Evolutionary conservation across 192 early-diverging fungal species (phyloP).

Genomic region (Linnemannia zychae): DNA sequence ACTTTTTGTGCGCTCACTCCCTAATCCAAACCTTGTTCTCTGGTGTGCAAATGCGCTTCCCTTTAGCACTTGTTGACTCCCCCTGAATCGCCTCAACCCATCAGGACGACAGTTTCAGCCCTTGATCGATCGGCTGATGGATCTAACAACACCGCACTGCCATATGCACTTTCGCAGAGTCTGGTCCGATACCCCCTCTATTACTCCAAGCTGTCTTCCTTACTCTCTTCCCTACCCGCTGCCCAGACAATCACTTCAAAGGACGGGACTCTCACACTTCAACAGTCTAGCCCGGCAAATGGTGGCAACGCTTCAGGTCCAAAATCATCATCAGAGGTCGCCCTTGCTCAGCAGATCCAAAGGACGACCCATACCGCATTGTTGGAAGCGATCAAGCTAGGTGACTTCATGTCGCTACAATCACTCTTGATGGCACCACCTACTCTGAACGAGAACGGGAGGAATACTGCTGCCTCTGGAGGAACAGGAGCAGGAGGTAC

Average conservation of each 20-base stretch:
- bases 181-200: constrained; percentile 60
- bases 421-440: constrained; percentile 61
- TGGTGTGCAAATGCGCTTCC: not conserved
- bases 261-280: constrained; percentile 23
- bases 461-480: not conserved
- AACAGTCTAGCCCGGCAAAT: not conserved
- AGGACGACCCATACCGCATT: constrained; percentile 61
- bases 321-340: constrained; percentile 26
- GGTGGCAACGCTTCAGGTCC: not conserved
- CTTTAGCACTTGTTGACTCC: constrained; percentile 41
- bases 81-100: constrained; percentile 42
- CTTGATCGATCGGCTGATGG: constrained; percentile 45
- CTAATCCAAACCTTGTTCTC: not conserved
- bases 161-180: constrained; percentile 40
- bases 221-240: constrained; percentile 57
- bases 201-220: constrained; percentile 61
- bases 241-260: constrained; percentile 21
- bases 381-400: constrained; percentile 69
- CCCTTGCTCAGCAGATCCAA: constrained; percentile 38
- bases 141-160: constrained; percentile 35
- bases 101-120: constrained; percentile 17
- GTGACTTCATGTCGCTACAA: constrained; percentile 69
- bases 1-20: not conserved
- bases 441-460: constrained; percentile 21
- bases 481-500: constrained; percentile 8